These are phyloP conservation scores for Posidonia australis DNA, from an alignment of 106 monocot genomes.

Conservation along the genomic window DNA sequence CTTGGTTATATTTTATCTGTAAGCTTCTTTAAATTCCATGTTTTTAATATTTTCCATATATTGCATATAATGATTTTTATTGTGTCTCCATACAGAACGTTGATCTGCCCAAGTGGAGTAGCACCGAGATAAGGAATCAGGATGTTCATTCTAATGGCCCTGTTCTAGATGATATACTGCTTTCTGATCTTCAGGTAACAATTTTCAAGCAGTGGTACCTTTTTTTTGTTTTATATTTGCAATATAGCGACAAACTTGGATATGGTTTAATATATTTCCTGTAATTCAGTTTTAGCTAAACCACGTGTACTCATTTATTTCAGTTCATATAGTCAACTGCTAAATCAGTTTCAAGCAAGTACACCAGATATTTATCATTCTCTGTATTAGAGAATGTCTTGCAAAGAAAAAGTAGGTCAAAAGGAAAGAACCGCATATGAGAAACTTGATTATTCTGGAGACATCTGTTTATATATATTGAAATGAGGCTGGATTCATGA, in stretches of 20 bases:
- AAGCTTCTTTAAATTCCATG: conserved; percentile 9
- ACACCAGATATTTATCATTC: no score
- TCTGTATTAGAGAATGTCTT: no score
- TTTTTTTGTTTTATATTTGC: neutral
- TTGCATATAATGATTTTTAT: neutral
- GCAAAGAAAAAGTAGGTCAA: no score
- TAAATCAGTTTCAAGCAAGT: no score
- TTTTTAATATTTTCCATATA: neutral
- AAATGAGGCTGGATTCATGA: no score
- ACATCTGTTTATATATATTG: no score
- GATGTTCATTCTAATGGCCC: conserved; percentile 82
- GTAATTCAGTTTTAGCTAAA: no score
- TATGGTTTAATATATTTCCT: no score
- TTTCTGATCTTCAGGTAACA: conserved; percentile 76
- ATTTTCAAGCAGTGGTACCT: neutral
- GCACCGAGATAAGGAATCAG: conserved; percentile 82
- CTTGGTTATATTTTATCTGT: conserved; percentile 83
- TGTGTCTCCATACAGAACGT: conserved; percentile 37
- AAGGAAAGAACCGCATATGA: no score
- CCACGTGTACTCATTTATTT: no score
- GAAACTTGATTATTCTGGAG: no score
- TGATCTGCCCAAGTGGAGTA: conserved; percentile 72
- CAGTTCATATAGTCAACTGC: no score
- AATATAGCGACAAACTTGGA: neutral
- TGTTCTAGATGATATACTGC: conserved; percentile 85